phyloP scores from a whole-genome alignment of 148 eudicot species.

The Amaranthus cruentus region DNA sequence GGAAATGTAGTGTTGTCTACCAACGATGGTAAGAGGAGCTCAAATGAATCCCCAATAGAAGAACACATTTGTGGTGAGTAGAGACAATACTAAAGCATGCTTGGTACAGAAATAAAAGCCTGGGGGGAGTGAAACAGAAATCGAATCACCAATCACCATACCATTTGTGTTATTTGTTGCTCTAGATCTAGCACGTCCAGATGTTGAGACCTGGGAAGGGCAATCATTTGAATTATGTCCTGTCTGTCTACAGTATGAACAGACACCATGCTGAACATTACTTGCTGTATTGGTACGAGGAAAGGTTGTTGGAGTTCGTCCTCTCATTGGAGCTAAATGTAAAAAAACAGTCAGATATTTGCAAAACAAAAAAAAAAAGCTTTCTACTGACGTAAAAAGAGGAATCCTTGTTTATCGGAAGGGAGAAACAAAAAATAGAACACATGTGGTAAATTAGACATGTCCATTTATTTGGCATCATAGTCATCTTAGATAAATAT shows the following conservation, averaged over 20 bases:
- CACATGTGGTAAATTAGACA: no score
- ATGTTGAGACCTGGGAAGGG: constrained; percentile 51
- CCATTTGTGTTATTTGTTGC: constrained; percentile 44
- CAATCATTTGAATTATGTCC: constrained; percentile 62
- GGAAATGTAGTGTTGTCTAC: not conserved
- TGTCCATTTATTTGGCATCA: no score
- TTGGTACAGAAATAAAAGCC: not conserved
- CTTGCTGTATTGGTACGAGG: constrained; percentile 38
- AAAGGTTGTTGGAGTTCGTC: constrained; percentile 44
- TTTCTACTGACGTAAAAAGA: no score
- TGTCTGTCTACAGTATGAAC: constrained; percentile 53
- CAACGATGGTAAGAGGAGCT: not conserved
- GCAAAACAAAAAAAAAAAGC: no score
- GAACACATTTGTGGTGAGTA: not conserved
- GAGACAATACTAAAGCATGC: not conserved
- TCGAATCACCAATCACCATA: constrained; percentile 16
- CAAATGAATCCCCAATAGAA: not conserved
- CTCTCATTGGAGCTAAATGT: constrained; percentile 41
- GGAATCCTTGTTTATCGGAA: no score
- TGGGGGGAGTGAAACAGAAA: not conserved
- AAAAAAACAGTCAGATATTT: not conserved
- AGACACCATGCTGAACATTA: constrained; percentile 41
- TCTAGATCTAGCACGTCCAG: constrained; percentile 46
- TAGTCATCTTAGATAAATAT: no score
- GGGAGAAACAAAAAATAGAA: no score